These are phyloP conservation scores for Penicillium paneum DNA, from an alignment of 2,329 filamentous ascomycete genomes.

Conservation along the genomic window DNA sequence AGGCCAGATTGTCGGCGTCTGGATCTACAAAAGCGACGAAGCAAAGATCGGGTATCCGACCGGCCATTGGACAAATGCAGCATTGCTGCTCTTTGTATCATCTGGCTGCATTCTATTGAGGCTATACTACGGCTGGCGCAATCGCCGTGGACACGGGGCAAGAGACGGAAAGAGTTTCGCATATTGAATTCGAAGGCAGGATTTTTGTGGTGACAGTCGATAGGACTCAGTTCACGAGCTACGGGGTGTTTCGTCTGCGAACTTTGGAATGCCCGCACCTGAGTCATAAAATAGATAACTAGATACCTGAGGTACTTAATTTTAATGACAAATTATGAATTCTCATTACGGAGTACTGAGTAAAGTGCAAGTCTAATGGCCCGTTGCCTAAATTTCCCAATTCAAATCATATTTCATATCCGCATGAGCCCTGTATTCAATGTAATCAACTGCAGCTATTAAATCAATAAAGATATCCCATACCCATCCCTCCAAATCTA, in stretches of 20 bases:
- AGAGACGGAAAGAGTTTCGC: slow-evolving; percentile 25
- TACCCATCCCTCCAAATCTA: not conserved
- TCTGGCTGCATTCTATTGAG: slow-evolving; percentile 55
- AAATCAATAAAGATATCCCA: not conserved
- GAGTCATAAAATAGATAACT: not conserved
- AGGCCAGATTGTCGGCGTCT: slow-evolving; percentile 69
- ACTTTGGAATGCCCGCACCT: not conserved
- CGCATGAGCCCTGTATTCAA: not conserved
- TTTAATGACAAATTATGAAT: not conserved
- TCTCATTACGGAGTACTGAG: not conserved
- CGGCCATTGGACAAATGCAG: slow-evolving; percentile 66
- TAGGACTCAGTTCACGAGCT: not conserved
- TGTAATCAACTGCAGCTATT: not conserved
- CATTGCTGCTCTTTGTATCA: slow-evolving; percentile 57
- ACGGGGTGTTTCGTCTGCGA: not conserved
- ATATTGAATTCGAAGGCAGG: slow-evolving; percentile 20
- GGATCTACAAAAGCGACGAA: slow-evolving; percentile 68
- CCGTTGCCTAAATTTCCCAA: not conserved
- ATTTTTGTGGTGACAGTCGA: not conserved
- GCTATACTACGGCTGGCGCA: slow-evolving; percentile 54
- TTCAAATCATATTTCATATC: not conserved
- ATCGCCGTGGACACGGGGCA: slow-evolving; percentile 27
- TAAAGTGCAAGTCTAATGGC: not conserved
- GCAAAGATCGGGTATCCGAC: slow-evolving; percentile 62
- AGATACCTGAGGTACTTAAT: not conserved